Evolutionary conservation across 345 rosid species (phyloP).

Genomic region (Bretschneidera sinensis): DNA sequence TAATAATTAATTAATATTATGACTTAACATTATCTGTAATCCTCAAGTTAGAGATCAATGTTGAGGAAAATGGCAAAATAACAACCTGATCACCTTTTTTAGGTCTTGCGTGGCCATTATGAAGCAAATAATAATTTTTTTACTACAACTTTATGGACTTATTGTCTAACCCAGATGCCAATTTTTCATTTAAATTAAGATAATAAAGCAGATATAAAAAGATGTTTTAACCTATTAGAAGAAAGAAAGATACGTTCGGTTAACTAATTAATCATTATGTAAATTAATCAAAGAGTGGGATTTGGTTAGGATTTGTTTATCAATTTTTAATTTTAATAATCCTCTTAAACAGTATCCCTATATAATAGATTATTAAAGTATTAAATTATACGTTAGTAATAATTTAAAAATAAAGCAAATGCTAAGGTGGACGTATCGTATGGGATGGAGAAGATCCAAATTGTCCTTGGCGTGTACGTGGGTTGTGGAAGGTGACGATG

Average conservation of each 20-base stretch:
- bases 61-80: no score
- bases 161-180: no score
- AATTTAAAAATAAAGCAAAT: background rate
- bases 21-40: no score
- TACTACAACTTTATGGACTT: no score
- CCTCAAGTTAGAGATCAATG: no score
- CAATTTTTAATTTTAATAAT: background rate
- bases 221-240: slow-evolving; percentile 25
- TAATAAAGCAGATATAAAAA: slow-evolving; percentile 1
- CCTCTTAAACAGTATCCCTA: no score
- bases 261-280: slow-evolving; percentile 20
- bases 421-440: slow-evolving; percentile 8
- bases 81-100: no score
- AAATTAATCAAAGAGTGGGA: slow-evolving; percentile 49
- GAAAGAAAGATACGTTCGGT: slow-evolving; percentile 20
- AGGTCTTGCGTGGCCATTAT: no score
- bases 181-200: no score
- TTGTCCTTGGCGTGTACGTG: slow-evolving; percentile 54
- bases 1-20: no score
- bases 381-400: slow-evolving; percentile 5
- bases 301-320: slow-evolving; percentile 42
- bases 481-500: slow-evolving; percentile 42
- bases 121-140: no score
- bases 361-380: no score
- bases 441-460: slow-evolving; percentile 20